These are phyloP conservation scores for Rosellinia necatrix DNA, from an alignment of 2,329 filamentous ascomycete species.

Conservation along the genomic window DNA sequence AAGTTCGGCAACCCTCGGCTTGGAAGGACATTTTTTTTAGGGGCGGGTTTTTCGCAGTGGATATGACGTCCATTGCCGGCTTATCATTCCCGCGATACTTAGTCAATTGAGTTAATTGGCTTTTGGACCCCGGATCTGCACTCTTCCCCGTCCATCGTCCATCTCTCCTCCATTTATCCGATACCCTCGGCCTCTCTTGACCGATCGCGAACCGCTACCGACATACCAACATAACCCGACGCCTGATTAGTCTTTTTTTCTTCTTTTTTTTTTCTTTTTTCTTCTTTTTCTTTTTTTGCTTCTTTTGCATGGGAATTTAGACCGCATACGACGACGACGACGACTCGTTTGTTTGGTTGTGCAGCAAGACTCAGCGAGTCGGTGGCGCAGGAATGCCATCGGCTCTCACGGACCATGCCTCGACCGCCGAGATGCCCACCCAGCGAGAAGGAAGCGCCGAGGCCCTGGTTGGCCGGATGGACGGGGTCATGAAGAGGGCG, in stretches of 20 bases:
- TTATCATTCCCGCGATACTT: constrained; percentile 10
- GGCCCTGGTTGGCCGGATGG: constrained; percentile 36
- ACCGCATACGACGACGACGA: not conserved
- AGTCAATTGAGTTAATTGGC: too few relatives aligned
- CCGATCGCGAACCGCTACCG: not conserved
- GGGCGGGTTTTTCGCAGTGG: constrained; percentile 24
- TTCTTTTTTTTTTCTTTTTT: not conserved
- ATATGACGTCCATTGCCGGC: constrained; percentile 38
- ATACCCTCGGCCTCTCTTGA: not conserved
- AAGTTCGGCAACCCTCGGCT: constrained; percentile 40
- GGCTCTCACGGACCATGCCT: constrained; percentile 60
- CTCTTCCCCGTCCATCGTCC: constrained; percentile 2
- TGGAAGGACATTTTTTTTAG: constrained; percentile 12
- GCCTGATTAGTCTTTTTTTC: too few relatives aligned
- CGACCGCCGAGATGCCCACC: constrained; percentile 58
- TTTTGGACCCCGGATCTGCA: constrained; percentile 17
- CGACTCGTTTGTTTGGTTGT: not conserved
- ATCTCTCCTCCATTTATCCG: constrained; percentile 21
- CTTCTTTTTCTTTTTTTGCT: not conserved
- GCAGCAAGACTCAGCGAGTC: constrained; percentile 21
- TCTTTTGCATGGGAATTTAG: constrained; percentile 24
- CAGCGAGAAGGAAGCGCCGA: constrained; percentile 44
- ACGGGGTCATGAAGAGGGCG: constrained; percentile 37
- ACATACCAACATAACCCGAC: too few relatives aligned
- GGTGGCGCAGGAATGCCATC: constrained; percentile 56